Base-by-base conservation (phyloP, 345 rosid species). In the Eucalyptus cladocalyx region DNA sequence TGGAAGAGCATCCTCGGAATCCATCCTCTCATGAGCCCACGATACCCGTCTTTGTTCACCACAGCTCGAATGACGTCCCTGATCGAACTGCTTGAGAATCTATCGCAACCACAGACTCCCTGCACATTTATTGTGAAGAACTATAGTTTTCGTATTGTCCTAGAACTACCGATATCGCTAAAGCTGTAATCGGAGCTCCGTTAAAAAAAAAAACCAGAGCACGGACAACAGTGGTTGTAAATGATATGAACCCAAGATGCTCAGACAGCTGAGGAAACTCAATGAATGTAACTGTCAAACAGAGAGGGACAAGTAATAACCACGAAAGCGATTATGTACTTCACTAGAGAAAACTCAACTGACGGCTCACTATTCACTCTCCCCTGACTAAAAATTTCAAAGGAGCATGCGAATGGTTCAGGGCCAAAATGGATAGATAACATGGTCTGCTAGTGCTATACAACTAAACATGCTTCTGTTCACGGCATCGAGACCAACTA, bases 71-170 rank as follows among this genome's bases (percentile, higher is more conserved):
- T 65, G 60, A 98, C 99, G 72, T 94, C 97, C 37, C 96, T 76
- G 50, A 96, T 98, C 4, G 98, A 96, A 91, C 96, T 88, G 49
- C 92, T 94, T 90, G 91, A 94, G 90, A 95, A 98, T 90, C 99
- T 94, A 90, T 95, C 99, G 69, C 99, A 97, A 86, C 99, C 99
- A 5, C 99, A 97, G 32, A 98, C 97, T 89, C 99, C 99, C 99
- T 98, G 96, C 87, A 89, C 45, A 72, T 72, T 72, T 3, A 37
- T 37, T 3, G 45, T 19, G 83, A 37, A 72, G 83, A 72, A 72
- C 45, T 6, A 19, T 11, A 10, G 45, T 72, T 72, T 37, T 72
- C 45, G 45, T 37, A 0, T 19, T 10, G 28, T 19, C 45, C 45
- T 37, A 72, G 11, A 72, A 11, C 83, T 72, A 37, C 83, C 83